These are phyloP conservation scores for Scedosporium boydii DNA, from an alignment of 2,329 filamentous ascomycete species.

Conservation along the genomic window DNA sequence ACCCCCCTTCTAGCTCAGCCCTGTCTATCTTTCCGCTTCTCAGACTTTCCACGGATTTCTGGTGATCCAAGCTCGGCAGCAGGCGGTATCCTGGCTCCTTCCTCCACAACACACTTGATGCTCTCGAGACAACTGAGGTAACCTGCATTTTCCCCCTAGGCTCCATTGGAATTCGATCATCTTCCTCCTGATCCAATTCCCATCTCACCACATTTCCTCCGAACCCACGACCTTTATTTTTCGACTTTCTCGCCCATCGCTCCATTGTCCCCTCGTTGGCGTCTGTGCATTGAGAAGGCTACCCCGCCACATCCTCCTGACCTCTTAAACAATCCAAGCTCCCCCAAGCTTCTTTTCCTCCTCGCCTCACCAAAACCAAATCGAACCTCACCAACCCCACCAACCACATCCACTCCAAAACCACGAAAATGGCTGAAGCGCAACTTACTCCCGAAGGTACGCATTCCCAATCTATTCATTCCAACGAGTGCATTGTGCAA, in stretches of 20 bases:
- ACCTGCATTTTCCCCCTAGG: neutral
- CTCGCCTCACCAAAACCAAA: conserved; percentile 10
- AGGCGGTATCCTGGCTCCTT: neutral
- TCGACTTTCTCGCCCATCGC: neutral
- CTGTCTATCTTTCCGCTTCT: conserved; percentile 31
- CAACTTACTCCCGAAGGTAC: conserved; percentile 27
- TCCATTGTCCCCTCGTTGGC: neutral
- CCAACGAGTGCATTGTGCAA: neutral
- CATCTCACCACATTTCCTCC: neutral
- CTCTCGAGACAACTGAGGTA: too few relatives aligned
- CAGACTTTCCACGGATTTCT: conserved; percentile 26
- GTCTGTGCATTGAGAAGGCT: neutral
- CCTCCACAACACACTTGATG: neutral
- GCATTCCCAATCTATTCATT: conserved; percentile 7
- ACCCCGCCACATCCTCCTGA: neutral
- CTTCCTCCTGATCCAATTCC: neutral
- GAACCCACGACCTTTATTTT: neutral
- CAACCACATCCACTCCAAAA: conserved; percentile 7
- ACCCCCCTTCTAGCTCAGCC: conserved; percentile 12
- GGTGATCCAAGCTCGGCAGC: neutral
- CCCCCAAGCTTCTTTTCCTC: neutral
- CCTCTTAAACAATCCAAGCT: neutral
- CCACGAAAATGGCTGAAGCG: conserved; percentile 17
- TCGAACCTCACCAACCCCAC: conserved; percentile 13
- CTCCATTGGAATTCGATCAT: neutral